Conservation (phyloP, 108 stramenopile species). For the Skeletonema grethae region DNA sequence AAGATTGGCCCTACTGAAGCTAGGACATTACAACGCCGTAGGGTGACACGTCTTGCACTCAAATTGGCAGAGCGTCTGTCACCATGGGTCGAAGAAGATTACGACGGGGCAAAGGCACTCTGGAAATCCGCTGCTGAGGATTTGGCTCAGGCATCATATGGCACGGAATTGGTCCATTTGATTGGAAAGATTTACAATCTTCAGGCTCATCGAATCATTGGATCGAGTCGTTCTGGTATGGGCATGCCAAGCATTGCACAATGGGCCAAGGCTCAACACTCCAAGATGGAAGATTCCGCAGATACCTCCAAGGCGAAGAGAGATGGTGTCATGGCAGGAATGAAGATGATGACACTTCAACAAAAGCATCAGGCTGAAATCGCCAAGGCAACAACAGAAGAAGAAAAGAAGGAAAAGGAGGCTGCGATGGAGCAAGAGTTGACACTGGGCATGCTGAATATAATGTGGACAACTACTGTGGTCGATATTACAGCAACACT, state of each 20-base stretch:
- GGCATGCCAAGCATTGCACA: constrained; percentile 71
- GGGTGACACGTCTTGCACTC: constrained; percentile 65
- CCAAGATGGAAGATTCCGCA: constrained; percentile 41
- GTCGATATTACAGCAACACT: constrained; percentile 81
- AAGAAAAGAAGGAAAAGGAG: constrained; percentile 53
- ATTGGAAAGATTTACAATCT: constrained; percentile 72
- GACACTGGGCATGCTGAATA: constrained; percentile 44
- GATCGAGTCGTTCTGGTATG: constrained; percentile 67
- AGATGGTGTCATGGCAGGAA: constrained; percentile 47
- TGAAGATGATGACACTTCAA: constrained; percentile 58
- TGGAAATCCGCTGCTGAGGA: constrained; percentile 58
- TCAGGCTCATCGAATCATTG: constrained; percentile 65
- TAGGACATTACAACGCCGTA: constrained; percentile 55
- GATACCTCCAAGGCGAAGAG: constrained; percentile 49
- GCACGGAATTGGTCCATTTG: constrained; percentile 59
- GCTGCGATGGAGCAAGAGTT: constrained; percentile 55
- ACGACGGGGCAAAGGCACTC: constrained; percentile 47
- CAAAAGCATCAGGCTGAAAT: constrained; percentile 57
- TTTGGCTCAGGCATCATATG: constrained; percentile 62
- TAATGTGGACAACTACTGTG: constrained; percentile 80
- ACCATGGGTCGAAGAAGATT: constrained; percentile 57
- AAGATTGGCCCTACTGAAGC: constrained; percentile 55
- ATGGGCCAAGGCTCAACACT: constrained; percentile 66
- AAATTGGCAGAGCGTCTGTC: constrained; percentile 61
- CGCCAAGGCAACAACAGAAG: constrained; percentile 54